These are phyloP conservation scores for Trametopsis cervina DNA, from an alignment of 768 basidiomycete genomes.

Conservation along the genomic window DNA sequence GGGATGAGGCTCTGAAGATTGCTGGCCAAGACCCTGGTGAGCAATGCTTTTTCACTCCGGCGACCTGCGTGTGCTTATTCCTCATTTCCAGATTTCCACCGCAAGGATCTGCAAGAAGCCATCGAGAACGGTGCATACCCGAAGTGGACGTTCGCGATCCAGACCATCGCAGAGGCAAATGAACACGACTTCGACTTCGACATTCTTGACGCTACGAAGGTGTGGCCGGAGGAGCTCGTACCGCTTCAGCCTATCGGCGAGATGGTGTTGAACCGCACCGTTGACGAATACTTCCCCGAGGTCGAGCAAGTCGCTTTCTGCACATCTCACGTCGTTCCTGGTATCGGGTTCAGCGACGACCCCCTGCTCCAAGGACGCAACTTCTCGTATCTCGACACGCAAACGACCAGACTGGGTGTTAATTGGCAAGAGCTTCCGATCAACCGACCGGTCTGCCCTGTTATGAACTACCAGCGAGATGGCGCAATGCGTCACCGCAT, in stretches of 20 bases:
- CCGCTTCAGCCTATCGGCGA: slow-evolving; percentile 76
- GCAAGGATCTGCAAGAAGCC: slow-evolving; percentile 81
- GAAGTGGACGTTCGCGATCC: slow-evolving; percentile 76
- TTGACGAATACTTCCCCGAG: slow-evolving; percentile 80
- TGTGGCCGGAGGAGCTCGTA: slow-evolving; percentile 78
- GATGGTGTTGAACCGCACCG: slow-evolving; percentile 53
- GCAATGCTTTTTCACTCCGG: slow-evolving; percentile 1
- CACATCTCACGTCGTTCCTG: slow-evolving; percentile 54
- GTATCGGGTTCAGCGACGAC: slow-evolving; percentile 69
- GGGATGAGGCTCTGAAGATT: slow-evolving; percentile 89
- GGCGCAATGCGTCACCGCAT: slow-evolving; percentile 54
- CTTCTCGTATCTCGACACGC: slow-evolving; percentile 86
- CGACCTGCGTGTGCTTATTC: background rate
- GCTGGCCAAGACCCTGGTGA: slow-evolving; percentile 73
- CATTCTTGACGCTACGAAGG: slow-evolving; percentile 79
- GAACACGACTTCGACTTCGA: slow-evolving; percentile 86
- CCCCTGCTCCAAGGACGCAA: slow-evolving; percentile 80
- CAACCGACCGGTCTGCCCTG: slow-evolving; percentile 73
- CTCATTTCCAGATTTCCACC: slow-evolving; percentile 65
- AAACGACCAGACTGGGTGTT: slow-evolving; percentile 69
- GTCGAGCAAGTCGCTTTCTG: slow-evolving; percentile 89
- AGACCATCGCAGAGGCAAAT: slow-evolving; percentile 57
- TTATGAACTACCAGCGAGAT: slow-evolving; percentile 63
- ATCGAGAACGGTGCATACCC: slow-evolving; percentile 66
- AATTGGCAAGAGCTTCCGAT: slow-evolving; percentile 83